A percentile compares a stretch with the other conserved stretches of the same genome.
Evolutionary conservation across 768 basidiomycete genomes (phyloP).

Genomic region (Leucocoprinus birnbaumii): DNA sequence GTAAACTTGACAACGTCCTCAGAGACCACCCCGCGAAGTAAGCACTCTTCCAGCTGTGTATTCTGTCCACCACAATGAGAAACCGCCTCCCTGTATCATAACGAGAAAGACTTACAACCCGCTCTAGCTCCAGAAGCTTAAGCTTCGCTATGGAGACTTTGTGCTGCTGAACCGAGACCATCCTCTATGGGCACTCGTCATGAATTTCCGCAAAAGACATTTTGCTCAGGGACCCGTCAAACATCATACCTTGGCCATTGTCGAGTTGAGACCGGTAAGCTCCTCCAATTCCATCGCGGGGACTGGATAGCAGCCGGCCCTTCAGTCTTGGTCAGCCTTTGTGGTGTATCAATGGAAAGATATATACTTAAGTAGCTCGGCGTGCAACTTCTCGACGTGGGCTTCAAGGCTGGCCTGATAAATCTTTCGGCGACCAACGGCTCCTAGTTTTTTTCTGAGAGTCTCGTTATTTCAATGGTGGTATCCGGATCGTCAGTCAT

Average conservation of each 20-base stretch:
- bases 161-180: conserved; percentile 69
- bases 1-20: too few species aligned
- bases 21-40: too few species aligned
- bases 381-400: conserved; percentile 67
- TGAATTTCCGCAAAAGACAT: conserved; percentile 28
- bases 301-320: conserved; percentile 55
- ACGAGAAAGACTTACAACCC: conserved; percentile 51
- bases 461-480: background rate
- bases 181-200: conserved; percentile 43
- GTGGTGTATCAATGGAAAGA: background rate
- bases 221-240: too few species aligned
- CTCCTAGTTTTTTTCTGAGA: conserved; percentile 54
- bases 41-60: too few species aligned
- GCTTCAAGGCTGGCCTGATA: conserved; percentile 73
- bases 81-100: too few species aligned
- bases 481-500: background rate
- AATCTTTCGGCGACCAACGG: conserved; percentile 63
- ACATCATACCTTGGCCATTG: conserved; percentile 79
- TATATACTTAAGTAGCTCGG: conserved; percentile 43
- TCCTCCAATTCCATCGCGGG: conserved; percentile 54
- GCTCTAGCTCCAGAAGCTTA: conserved; percentile 66
- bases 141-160: conserved; percentile 57
- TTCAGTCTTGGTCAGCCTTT: conserved; percentile 12
- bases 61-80: too few species aligned
- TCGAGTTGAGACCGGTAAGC: conserved; percentile 68